Evolutionary conservation across 192 early-diverging fungal genomes (phyloP), one percentile per base, ranked within the genome.

Genomic region (Powellomyces hirtus): DNA sequence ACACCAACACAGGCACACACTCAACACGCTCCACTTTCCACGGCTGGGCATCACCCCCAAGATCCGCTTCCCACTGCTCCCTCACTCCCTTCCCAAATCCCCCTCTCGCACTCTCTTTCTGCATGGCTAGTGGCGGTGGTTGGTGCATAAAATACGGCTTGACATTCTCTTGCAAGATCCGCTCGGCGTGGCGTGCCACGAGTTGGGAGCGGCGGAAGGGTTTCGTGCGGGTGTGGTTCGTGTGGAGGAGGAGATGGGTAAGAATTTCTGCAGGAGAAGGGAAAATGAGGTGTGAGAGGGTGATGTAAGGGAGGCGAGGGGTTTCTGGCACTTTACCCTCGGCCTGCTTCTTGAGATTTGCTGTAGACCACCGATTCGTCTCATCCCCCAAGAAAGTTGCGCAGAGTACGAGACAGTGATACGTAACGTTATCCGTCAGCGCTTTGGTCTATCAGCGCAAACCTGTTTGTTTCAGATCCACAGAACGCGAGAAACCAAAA

Each of bases 1-100:
- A 77, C n/a, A 33, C 49, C 38, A 77, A 70, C 6, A 77, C 38
- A 26, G 30, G 14, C 8, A 77, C 76, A 62, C 76, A 77, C 46
- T 77, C 76, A 2, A 60, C 38, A 22, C 42, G 24, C 27, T 70
- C 67, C 27, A 37, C 44, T 53, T 77, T 77, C 76, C 76, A 77
- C 26, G 67, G 61, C 49, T 73, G 76, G 18, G 34, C 42, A n/a
- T 73, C 62, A 42, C 42, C 59, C 38, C n/a, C 36, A 34, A 10
- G 13, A 20, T 60, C 59, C 11, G 33, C 35, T 2, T 27, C 14
- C 59, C 59, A 60, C 29, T 38, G 20, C n/a, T 56, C 31, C n/a
- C 40, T 42, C 40, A 18, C 6, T 37, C 53, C 37, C 34, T 16
- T 60, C 30, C 59, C 24, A n/a, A n/a, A n/a, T n/a, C n/a, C n/a